These are phyloP conservation scores for Aegilops sharonensis DNA, from an alignment of 176 grass and related monocot genomes.

Conservation along the genomic window DNA sequence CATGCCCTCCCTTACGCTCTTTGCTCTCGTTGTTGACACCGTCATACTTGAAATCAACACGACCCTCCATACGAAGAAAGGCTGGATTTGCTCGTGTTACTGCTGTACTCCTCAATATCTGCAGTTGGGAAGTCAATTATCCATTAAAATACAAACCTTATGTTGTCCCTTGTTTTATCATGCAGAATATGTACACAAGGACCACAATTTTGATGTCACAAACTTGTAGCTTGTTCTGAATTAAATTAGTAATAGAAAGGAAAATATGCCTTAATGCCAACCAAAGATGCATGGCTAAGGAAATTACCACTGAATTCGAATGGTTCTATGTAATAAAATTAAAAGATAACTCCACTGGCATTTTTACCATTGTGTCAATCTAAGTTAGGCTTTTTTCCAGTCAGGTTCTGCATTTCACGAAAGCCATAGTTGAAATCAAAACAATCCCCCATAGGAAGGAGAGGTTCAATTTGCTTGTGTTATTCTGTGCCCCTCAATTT, in stretches of 20 bases:
- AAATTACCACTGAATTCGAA: background rate
- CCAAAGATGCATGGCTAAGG: background rate
- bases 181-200: background rate
- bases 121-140: conserved; percentile 22
- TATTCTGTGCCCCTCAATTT: background rate
- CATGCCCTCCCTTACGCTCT: conserved; percentile 40
- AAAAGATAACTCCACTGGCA: background rate
- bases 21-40: background rate
- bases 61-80: conserved; percentile 36
- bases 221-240: background rate
- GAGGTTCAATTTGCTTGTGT: conserved; percentile 8
- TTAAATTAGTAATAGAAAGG: background rate
- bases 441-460: background rate
- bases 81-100: conserved; percentile 33
- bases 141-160: background rate
- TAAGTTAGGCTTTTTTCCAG: conserved; percentile 7
- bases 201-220: background rate
- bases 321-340: background rate
- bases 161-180: background rate
- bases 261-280: background rate
- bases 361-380: conserved; percentile 11
- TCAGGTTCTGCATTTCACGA: background rate
- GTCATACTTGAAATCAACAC: conserved; percentile 27
- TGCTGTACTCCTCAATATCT: conserved; percentile 49
- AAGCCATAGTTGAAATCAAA: conserved; percentile 18